These are phyloP conservation scores for Diaporthe caulivora DNA, from an alignment of 2,329 filamentous ascomycete species.

Conservation along the genomic window DNA sequence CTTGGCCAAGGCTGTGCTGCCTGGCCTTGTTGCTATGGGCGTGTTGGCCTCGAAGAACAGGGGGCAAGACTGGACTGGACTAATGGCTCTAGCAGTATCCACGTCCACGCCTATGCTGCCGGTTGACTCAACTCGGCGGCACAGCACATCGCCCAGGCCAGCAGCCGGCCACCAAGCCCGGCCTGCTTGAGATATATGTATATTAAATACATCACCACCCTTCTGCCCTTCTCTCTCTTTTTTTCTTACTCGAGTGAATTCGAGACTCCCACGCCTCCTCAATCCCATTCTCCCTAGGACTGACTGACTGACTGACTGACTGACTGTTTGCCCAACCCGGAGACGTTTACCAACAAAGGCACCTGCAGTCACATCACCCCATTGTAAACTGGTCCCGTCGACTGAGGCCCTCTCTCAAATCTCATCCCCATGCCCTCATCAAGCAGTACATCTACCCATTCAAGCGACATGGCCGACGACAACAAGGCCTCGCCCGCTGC, in stretches of 20 bases:
- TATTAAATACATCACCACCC: background rate
- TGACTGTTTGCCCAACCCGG: background rate
- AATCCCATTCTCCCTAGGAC: background rate
- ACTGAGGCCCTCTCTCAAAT: background rate
- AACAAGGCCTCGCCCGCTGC: constrained; percentile 5
- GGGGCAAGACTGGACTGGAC: background rate
- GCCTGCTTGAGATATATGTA: background rate
- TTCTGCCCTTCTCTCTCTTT: background rate
- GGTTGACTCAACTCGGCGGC: constrained; percentile 28
- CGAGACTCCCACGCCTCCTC: background rate
- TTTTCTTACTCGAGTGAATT: background rate
- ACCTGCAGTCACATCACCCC: background rate
- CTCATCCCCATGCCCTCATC: constrained; percentile 26
- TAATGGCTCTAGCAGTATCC: background rate
- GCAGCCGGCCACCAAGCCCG: background rate
- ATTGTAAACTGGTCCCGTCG: background rate
- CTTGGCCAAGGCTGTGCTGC: background rate
- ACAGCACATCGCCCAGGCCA: constrained; percentile 5
- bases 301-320: background rate
- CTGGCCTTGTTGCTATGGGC: background rate
- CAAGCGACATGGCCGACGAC: constrained; percentile 33
- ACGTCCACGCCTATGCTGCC: background rate
- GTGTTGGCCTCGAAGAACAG: background rate
- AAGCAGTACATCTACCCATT: constrained; percentile 30
- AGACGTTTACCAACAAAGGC: background rate